These are phyloP conservation scores for Cicer arietinum DNA, from an alignment of 306 rosid species.

Conservation along the genomic window DNA sequence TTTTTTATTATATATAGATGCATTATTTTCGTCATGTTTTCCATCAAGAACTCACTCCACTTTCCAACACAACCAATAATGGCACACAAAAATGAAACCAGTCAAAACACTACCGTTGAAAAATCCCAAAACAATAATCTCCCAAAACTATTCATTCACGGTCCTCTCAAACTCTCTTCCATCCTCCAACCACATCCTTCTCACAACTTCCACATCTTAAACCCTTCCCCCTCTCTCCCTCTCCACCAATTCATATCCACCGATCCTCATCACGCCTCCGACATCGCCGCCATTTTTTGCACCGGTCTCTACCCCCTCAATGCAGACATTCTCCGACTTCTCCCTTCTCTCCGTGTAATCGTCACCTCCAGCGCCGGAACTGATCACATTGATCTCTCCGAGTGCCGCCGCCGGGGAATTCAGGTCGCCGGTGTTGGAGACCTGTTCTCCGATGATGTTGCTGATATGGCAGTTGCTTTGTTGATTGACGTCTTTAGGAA, in stretches of 20 bases:
- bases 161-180: neutral
- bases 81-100: neutral
- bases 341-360: constrained; percentile 50
- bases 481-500: constrained; percentile 55
- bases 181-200: constrained; percentile 1
- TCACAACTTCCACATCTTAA: constrained; percentile 6
- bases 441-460: constrained; percentile 55
- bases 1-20: too few species aligned
- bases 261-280: constrained; percentile 25
- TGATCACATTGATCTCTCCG: constrained; percentile 51
- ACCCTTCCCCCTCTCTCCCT: neutral
- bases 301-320: neutral
- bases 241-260: constrained; percentile 13
- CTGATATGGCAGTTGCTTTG: constrained; percentile 61
- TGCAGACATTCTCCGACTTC: constrained; percentile 32
- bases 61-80: neutral
- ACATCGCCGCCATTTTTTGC: constrained; percentile 37
- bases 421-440: constrained; percentile 49
- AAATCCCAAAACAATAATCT: neutral
- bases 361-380: constrained; percentile 46
- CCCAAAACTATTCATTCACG: constrained; percentile 11
- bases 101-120: neutral
- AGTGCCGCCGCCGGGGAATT: constrained; percentile 46
- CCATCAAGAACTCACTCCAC: too few species aligned
- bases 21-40: too few species aligned